Conservation (phyloP, 2,329 filamentous ascomycete species). For the Knoxdaviesia capensis region DNA sequence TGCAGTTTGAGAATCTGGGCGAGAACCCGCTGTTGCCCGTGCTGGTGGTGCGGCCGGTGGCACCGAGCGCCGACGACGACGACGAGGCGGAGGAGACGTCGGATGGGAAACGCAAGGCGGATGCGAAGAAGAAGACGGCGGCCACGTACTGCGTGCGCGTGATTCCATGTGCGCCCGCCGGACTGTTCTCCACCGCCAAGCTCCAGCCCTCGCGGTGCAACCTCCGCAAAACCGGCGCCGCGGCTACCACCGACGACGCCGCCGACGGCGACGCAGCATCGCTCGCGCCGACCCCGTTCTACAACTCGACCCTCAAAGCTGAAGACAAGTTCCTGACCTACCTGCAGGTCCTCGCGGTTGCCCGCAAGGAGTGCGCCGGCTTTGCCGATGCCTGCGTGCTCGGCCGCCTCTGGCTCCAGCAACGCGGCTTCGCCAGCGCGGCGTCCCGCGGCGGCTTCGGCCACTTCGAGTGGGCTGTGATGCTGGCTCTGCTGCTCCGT, state of each 20-base stretch:
- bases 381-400: conserved; percentile 74
- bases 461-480: conserved; percentile 73
- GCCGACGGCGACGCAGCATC: conserved; percentile 9
- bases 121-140: conserved; percentile 8
- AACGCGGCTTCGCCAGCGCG: conserved; percentile 57
- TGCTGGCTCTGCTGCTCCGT: conserved; percentile 63
- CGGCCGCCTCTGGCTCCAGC: conserved; percentile 73
- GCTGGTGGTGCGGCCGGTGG: conserved; percentile 18
- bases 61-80: conserved; percentile 6
- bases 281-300: conserved; percentile 49
- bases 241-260: conserved; percentile 20
- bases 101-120: conserved; percentile 5
- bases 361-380: conserved; percentile 45
- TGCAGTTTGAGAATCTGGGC: conserved; percentile 46
- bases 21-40: conserved; percentile 63
- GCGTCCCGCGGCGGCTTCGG: conserved; percentile 72
- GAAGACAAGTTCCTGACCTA: conserved; percentile 58
- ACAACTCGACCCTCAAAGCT: conserved; percentile 69
- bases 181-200: conserved; percentile 51
- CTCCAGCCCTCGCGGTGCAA: conserved; percentile 44
- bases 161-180: conserved; percentile 51
- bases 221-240: conserved; percentile 32
- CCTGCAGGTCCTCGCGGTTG: conserved; percentile 52
- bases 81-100: conserved; percentile 6
- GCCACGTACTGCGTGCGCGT: conserved; percentile 47